Base-by-base conservation (phyloP, 2,329 filamentous ascomycete genomes). In the Monosporascus ibericus region DNA sequence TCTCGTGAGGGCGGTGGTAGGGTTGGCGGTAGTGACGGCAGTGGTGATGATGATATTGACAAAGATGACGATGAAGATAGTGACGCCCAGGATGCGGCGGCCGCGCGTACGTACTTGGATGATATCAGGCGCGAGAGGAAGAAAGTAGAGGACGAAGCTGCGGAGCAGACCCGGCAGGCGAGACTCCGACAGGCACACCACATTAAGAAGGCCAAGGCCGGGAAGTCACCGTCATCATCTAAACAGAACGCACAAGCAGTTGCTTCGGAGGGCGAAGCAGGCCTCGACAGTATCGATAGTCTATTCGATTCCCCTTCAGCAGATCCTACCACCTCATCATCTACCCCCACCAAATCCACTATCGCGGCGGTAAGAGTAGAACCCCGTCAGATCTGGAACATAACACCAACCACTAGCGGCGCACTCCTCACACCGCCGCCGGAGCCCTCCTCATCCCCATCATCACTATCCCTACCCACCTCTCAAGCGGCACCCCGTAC, bases 1-100 rank as follows among this genome's bases (percentile, higher is more conserved):
- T 84, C 72, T 70, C 80, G 74, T 36, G 73, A 69, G 52, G 66
- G 49, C 68, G 72, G 62, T 75, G 76, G 58, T 64, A 68, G 53
- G 67, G 48, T 47, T 58, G 38, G 62, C 57, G 30, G 52, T 20
- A 20, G n/a, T 25, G 17, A n/a, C 9, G 39, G 17, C 9, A 9
- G 9, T 14, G 5, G n/a, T 6, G 24, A 37, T 14, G 24, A 17
- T 34, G 25, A 17, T n/a, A 61, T 70, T 48, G 73, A 77, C 48
- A 11, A 14, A 14, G 39, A 61, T 57, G 30, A 52, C 7, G 20
- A 18, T 25, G 30, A 22, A 2, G 39, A 22, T 24, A 6, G 9
- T 14, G 11, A 22, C 9, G 24, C 42, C 8, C 6, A 22, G n/a
- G 11, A 22, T 5, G 61, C 70, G 48, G 73, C 77, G 47, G 74